Base-by-base conservation (phyloP, 2,329 filamentous ascomycete genomes). In the Bipolaris victoriae region DNA sequence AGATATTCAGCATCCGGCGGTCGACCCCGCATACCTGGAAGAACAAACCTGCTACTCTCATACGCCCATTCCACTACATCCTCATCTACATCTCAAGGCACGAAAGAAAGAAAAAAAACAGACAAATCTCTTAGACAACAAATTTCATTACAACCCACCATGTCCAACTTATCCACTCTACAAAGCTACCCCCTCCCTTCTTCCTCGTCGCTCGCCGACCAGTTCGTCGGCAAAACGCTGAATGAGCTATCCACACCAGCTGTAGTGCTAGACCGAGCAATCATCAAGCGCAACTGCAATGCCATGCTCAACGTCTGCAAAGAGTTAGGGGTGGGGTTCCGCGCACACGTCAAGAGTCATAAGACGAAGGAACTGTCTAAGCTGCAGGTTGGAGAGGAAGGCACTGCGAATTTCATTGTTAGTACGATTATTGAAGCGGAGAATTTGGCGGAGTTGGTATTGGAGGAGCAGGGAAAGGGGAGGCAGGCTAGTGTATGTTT, bases 321-420 rank as follows among this genome's bases (percentile, higher is more conserved):
- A 39, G 77, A 78, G 48, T 76, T 93, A 13, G 80, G 82, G 0
- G 80, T 93, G 22, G 83, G 82, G 6, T 94, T 91, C 79, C 81
- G 91, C 57, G 88, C 89, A 1, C 91, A 95, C 73, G 86, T 94
- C 58, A 95, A 95, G 77, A 92, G 90, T 20, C 91, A 95, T 75
- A 95, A 95, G 87, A 92, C 90, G 0, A 78, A 80, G 5, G 85
- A 92, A 72, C 75, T 91, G 48, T 84, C 88, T 2, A 80, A 81
- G 50, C 76, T 92, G 22, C 90, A 93, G 82, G 86, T 92, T n/a
- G 89, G 89, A 7, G 51, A 55, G 11, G 36, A 41, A 26, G 67
- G 77, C 44, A 82, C 84, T 4, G 77, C 82, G 18, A 86, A 88
- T 36, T 79, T 94, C 51, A 82, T 93, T 33, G 87, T 88, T 1